phyloP scores from a whole-genome alignment of 305 asterid genomes.

The Fraxinus dipetala region DNA sequence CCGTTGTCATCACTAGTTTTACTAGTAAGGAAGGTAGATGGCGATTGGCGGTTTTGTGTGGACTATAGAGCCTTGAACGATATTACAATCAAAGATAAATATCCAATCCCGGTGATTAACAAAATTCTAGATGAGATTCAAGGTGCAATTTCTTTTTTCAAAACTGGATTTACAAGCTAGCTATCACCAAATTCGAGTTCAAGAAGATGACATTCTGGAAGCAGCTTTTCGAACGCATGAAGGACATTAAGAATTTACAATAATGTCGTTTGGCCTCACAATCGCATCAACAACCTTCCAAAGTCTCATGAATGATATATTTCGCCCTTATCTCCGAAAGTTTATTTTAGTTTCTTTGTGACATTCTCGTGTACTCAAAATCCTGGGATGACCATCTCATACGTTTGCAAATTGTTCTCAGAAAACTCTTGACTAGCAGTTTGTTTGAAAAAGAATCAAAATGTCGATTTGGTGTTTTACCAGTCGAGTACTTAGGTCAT shows the following conservation, averaged over 20 bases:
- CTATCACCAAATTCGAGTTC: neutral
- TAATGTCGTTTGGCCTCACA: too few relatives aligned
- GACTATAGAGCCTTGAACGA: neutral
- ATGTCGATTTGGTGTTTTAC: too few relatives aligned
- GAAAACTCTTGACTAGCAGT: neutral
- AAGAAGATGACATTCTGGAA: neutral
- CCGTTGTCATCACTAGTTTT: too few relatives aligned
- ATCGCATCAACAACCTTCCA: too few relatives aligned
- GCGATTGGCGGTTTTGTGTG: neutral
- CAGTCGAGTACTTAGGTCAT: too few relatives aligned
- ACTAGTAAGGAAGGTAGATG: neutral
- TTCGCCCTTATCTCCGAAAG: neutral
- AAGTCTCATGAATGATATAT: too few relatives aligned
- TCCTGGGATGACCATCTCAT: neutral
- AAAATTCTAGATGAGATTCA: neutral
- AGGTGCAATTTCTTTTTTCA: neutral
- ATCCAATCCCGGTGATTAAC: neutral
- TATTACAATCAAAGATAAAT: neutral
- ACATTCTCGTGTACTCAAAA: neutral
- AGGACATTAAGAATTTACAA: neutral
- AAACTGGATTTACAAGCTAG: neutral
- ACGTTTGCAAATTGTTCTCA: neutral
- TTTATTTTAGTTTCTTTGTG: neutral
- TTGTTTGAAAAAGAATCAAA: too few relatives aligned
- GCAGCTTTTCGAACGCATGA: neutral